These are phyloP conservation scores for Novakomyces olei DNA, from an alignment of 805 yeast species.

Conservation along the genomic window DNA sequence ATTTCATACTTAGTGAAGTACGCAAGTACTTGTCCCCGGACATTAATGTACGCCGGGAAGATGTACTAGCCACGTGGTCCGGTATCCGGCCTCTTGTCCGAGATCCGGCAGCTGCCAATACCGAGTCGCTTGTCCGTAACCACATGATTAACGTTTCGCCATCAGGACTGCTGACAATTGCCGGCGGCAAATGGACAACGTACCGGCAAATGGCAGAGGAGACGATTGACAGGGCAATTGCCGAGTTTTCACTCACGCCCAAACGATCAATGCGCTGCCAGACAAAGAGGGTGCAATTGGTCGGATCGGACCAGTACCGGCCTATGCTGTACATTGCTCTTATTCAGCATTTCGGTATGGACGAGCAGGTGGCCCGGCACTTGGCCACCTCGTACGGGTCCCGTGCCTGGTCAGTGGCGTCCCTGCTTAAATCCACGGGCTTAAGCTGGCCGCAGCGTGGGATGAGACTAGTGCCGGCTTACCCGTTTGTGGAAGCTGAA, in stretches of 20 bases:
- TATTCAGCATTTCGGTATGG: constrained; percentile 53
- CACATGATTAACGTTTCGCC: constrained; percentile 56
- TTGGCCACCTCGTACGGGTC: constrained; percentile 75
- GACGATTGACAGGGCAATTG: constrained; percentile 54
- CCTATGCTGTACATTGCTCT: constrained; percentile 53
- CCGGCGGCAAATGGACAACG: constrained; percentile 98
- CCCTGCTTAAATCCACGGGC: constrained; percentile 22
- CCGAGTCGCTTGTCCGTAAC: constrained; percentile 79
- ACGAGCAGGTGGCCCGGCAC: constrained; percentile 57
- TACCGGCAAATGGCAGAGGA: constrained; percentile 96
- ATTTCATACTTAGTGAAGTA: constrained; percentile 66
- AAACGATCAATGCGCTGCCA: constrained; percentile 24
- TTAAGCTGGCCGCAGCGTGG: constrained; percentile 17
- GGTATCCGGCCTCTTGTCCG: constrained; percentile 89
- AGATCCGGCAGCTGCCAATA: constrained; percentile 37
- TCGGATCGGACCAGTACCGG: constrained; percentile 69
- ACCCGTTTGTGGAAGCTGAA: constrained; percentile 74
- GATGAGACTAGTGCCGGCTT: constrained; percentile 29
- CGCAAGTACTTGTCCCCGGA: constrained; percentile 57
- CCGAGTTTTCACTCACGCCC: constrained; percentile 22
- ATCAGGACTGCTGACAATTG: constrained; percentile 63
- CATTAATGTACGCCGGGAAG: constrained; percentile 72
- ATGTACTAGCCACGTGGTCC: constrained; percentile 87
- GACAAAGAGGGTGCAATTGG: constrained; percentile 32
- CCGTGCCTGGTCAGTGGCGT: constrained; percentile 46